Percentiles rank a stretch among this genome's conserved stretches.
These are phyloP conservation scores for Puya raimondii DNA, from an alignment of 176 grass and related monocot species.

Conservation along the genomic window DNA sequence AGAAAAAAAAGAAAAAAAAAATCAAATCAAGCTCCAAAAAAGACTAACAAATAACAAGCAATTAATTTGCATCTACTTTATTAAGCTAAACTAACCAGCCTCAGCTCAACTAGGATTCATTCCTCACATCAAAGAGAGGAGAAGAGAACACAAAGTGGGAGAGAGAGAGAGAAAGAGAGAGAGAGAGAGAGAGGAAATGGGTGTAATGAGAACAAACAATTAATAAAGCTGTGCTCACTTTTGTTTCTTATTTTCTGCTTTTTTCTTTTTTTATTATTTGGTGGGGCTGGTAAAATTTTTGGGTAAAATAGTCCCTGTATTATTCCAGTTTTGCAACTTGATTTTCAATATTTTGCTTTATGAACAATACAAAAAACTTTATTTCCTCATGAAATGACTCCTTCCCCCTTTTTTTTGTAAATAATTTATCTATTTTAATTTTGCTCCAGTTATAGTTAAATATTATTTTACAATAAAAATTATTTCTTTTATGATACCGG, in stretches of 20 bases:
- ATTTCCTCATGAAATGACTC: too few species aligned
- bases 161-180: conserved; percentile 7
- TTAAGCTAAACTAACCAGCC: background rate
- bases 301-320: too few species aligned
- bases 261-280: background rate
- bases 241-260: background rate
- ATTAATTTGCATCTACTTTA: background rate
- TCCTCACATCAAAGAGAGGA: conserved; percentile 1
- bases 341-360: too few species aligned
- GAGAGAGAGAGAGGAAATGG: background rate
- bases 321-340: too few species aligned
- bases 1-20: background rate
- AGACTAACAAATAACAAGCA: background rate
- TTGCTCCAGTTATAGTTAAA: too few species aligned
- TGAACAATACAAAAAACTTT: too few species aligned
- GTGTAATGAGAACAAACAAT: conserved; percentile 6
- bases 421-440: too few species aligned
- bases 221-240: background rate
- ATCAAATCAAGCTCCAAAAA: background rate
- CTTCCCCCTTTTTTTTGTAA: too few species aligned
- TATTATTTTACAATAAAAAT: too few species aligned
- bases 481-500: too few species aligned
- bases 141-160: background rate
- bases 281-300: background rate
- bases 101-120: background rate